phyloP scores from a whole-genome alignment of 139 green algal species.

The Ettlia oleoabundans region DNA sequence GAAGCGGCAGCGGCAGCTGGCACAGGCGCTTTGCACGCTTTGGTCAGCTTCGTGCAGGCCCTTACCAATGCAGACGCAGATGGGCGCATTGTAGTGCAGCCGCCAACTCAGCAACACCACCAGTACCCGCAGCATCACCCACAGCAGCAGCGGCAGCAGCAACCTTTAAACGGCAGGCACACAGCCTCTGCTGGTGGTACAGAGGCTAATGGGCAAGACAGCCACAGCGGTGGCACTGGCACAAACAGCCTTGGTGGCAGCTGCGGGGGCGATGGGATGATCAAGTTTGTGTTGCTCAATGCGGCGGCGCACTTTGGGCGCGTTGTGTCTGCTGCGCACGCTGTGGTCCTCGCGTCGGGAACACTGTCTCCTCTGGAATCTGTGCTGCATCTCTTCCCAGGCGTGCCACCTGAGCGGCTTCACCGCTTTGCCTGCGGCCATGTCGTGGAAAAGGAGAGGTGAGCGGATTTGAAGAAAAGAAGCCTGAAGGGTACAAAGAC shows the following conservation, averaged over 20 bases:
- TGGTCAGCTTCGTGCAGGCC: slow-evolving; percentile 75
- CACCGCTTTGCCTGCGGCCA: slow-evolving; percentile 88
- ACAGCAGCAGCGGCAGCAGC: neutral
- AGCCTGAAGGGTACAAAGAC: neutral
- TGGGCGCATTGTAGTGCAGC: slow-evolving; percentile 84
- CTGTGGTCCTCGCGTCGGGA: slow-evolving; percentile 91
- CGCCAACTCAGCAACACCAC: neutral
- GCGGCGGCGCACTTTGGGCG: slow-evolving; percentile 78
- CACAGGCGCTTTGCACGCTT: slow-evolving; percentile 63
- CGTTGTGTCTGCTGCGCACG: slow-evolving; percentile 56
- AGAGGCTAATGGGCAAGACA: no score
- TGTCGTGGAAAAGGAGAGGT: slow-evolving; percentile 67
- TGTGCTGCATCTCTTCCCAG: slow-evolving; percentile 69
- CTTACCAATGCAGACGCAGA: slow-evolving; percentile 86
- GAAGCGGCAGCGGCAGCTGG: neutral
- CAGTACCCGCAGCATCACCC: slow-evolving; percentile 13
- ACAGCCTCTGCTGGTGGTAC: no score
- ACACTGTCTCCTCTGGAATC: slow-evolving; percentile 83
- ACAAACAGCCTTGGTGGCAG: no score
- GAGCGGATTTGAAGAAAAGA: neutral
- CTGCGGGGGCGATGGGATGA: neutral
- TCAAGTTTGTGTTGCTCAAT: slow-evolving; percentile 93
- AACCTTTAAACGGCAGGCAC: neutral
- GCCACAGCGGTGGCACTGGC: no score
- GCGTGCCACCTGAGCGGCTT: slow-evolving; percentile 40